Evolutionary conservation across 164 flowering plant species (phyloP).

Genomic region (Buxus sempervirens): DNA sequence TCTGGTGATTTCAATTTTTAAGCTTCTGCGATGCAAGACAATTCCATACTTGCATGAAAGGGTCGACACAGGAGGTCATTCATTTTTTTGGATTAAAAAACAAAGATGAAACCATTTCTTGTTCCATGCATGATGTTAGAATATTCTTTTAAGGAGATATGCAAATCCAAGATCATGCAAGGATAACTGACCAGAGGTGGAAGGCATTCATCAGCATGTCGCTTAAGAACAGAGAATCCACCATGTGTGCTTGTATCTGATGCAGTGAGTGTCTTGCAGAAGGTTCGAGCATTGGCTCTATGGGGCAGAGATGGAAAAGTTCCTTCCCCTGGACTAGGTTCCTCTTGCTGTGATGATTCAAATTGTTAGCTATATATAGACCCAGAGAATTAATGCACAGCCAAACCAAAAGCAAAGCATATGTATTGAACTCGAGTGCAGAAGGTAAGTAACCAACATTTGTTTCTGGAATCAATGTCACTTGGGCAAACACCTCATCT

Average conservation of each 20-base stretch:
- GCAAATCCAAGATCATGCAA: neutral
- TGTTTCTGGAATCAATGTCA: slow-evolving; percentile 49
- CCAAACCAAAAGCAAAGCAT: neutral
- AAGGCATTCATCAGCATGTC: slow-evolving; percentile 53
- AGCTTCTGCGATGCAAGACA: too few relatives aligned
- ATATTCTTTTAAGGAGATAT: neutral
- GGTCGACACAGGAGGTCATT: too few relatives aligned
- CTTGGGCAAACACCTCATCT: slow-evolving; percentile 71
- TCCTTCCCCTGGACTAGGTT: slow-evolving; percentile 11
- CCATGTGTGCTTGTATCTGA: slow-evolving; percentile 72
- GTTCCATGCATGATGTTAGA: neutral
- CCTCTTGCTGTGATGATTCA: slow-evolving; percentile 29
- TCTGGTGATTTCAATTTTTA: too few relatives aligned
- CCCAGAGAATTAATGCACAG: neutral
- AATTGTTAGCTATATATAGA: neutral
- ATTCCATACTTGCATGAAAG: too few relatives aligned
- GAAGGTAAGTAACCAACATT: slow-evolving; percentile 22
- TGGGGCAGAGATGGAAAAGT: slow-evolving; percentile 1
- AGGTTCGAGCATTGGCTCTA: slow-evolving; percentile 17
- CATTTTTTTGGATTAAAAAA: too few relatives aligned
- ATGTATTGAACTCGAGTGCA: neutral
- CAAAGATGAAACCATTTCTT: neutral
- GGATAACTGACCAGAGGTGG: slow-evolving; percentile 47
- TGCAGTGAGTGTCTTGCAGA: slow-evolving; percentile 48
- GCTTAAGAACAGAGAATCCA: slow-evolving; percentile 51